Evolutionary conservation across 2,329 filamentous ascomycete species (phyloP), one percentile per base, ranked within the genome.

Genomic region (Beauveria brongniartii): DNA sequence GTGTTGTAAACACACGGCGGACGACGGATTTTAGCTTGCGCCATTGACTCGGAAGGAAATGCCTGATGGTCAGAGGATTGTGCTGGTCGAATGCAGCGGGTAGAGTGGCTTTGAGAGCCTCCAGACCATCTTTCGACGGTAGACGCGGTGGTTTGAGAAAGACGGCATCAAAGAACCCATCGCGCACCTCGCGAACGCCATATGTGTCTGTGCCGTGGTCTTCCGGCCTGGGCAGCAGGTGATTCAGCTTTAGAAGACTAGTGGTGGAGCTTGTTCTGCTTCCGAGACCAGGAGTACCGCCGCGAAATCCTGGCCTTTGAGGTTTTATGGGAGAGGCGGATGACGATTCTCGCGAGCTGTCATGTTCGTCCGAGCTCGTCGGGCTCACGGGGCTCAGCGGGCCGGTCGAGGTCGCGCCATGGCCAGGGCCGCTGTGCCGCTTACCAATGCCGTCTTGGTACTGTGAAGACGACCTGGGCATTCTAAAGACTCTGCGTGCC

Each of bases 1-100:
- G 72, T 4, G 82, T 83, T 5, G 75, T 81, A 6, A 73, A 71
- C 22, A 83, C 71, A 24, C 71, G 70, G 44, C 67, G 67, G 5
- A 63, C 63, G 16, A 82, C 74, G 2, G 71, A 72, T 62, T 71
- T 72, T 10, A 80, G 63, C 62, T 77, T 78, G 56, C 76, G 75
- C 67, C 73, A 73, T 64, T 82, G 80, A 55, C 74, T 75, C 3
- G 77, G 75, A 6, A 83, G 59, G 62, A 83, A 81, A 59, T 74
- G 69, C 12, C 69, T 73, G 1, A 77, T 63, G 3, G 80, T 82
- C 6, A 82, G 69, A 20, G 79, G 79, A 59, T 80, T 71, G 12
- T 69, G 71, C 66, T 80, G 78, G 50, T 75, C 73, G 62, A 82
- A 79, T 6, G 73, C 73, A 34, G 70, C 70, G 0, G 81, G 80